Base-by-base conservation (phyloP, 306 rosid genomes). In the Quercus cerris region DNA sequence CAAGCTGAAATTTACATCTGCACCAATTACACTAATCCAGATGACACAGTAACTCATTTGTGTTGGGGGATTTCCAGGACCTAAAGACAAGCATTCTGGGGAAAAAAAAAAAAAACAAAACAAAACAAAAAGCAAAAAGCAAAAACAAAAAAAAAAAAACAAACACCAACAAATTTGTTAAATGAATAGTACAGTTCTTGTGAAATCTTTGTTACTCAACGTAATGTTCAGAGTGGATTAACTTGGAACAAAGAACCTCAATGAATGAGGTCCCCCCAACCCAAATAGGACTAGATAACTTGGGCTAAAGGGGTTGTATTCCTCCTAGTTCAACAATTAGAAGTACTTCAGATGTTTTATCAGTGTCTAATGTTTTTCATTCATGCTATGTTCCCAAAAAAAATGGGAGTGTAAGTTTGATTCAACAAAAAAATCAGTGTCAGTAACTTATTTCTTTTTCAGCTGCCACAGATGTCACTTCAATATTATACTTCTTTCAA, bases 371-470 rank as follows among this genome's bases (percentile, higher is more conserved):
- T 67, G 25, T 67, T 31, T 13, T 67, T 22, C 52, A 35, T 52
- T 67, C 27, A 49, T 18, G 38, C 6, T 15, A 41, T 52, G 4
- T 56, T 20, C 25, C 78, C 58, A 70, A 68, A 66, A 70, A 56
- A 8, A 72, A 72, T 66, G 54, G 54, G 54, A 49, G 54, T 49
- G 54, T 49, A 49, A 49, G 54, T 49, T 49, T 49, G 54, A 20
- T 38, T 54, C 79, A 25, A 17, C 28, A 79, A 20, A 77, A 82
- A 23, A 62, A 72, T 73, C 19, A 52, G 73, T 49, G 14, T 22
- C 12, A 71, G 25, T 71, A 67, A 35, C 72, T 64, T 12, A 49
- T 49, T 49, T 63, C 70, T 33, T 19, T 17, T 67, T 67, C 20
- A 18, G 72, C 72, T 23, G 52, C 72, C 72, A 67, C 52, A 9